A percentile compares a stretch with the other conserved stretches of the same genome.
Conservation (phyloP, 805 yeast species). For the Teunomyces pallodes region DNA sequence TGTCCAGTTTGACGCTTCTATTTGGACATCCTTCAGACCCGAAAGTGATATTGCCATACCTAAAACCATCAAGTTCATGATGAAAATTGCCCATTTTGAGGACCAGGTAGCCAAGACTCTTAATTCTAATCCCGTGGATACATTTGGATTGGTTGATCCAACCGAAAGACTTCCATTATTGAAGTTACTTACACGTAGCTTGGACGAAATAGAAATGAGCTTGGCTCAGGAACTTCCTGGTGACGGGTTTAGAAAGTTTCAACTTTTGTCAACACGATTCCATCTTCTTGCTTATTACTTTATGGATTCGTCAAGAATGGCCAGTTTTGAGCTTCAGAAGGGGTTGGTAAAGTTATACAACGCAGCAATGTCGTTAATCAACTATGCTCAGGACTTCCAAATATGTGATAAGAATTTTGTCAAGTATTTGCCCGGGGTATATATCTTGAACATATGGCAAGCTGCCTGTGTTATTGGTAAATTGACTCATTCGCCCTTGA, state of each 20-base stretch:
- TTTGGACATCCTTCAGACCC: constrained; percentile 51
- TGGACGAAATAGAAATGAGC: constrained; percentile 72
- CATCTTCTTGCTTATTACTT: constrained; percentile 82
- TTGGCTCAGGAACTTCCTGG: constrained; percentile 40
- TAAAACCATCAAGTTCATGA: constrained; percentile 64
- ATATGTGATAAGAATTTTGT: constrained; percentile 60
- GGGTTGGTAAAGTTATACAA: constrained; percentile 79
- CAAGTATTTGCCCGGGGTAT: constrained; percentile 78
- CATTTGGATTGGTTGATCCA: constrained; percentile 61
- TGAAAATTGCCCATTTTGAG: constrained; percentile 81
- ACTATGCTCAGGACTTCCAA: constrained; percentile 64
- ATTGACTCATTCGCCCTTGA: constrained; percentile 71
- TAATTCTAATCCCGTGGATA: constrained; percentile 66
- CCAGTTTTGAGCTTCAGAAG: constrained; percentile 58
- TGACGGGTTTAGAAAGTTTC: constrained; percentile 70
- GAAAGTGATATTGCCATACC: constrained; percentile 39
- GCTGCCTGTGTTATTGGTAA: constrained; percentile 82
- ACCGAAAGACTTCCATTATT: constrained; percentile 74
- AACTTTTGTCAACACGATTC: constrained; percentile 70
- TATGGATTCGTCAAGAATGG: constrained; percentile 56
- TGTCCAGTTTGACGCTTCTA: constrained; percentile 76
- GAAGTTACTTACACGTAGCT: constrained; percentile 64
- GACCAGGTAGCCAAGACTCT: constrained; percentile 79
- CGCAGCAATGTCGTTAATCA: constrained; percentile 69
- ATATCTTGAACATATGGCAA: constrained; percentile 85